Conservation (phyloP, 495 filamentous ascomycete species). For the Aspergillus olivimuriae region DNA sequence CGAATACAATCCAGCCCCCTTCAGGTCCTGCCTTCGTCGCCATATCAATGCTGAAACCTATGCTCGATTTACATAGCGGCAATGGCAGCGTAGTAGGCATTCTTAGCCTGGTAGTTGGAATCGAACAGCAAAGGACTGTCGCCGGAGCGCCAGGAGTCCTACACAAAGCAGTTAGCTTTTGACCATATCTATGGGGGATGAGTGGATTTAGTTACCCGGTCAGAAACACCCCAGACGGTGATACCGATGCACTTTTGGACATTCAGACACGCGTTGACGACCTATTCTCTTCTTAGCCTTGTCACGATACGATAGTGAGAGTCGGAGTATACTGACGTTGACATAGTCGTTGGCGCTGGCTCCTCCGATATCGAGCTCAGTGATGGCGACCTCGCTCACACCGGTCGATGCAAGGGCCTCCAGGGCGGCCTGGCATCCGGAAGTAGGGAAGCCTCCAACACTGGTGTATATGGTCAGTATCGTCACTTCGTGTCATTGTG, state of each 20-base stretch:
- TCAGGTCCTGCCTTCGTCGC: not conserved
- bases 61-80: conserved; percentile 12
- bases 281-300: conserved; percentile 18
- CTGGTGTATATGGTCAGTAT: conserved; percentile 1
- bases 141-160: conserved; percentile 58
- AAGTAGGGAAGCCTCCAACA: conserved; percentile 9
- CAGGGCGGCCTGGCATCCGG: conserved; percentile 35
- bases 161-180: conserved; percentile 8
- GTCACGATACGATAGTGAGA: not conserved
- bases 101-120: conserved; percentile 54
- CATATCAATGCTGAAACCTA: not conserved
- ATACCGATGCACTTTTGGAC: conserved; percentile 64
- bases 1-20: not conserved
- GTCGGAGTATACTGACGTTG: conserved; percentile 23
- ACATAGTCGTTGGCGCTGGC: conserved; percentile 55
- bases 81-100: conserved; percentile 56
- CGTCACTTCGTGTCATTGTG: too few relatives aligned
- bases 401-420: conserved; percentile 47
- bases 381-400: conserved; percentile 52
- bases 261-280: conserved; percentile 58
- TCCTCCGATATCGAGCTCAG: conserved; percentile 60
- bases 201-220: conserved; percentile 46
- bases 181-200: not conserved
- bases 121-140: conserved; percentile 60
- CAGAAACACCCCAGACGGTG: conserved; percentile 71